Evolutionary conservation across 192 early-diverging fungal species (phyloP), one percentile per base, ranked within the genome.

Genomic region (Phlyctochytrium planicorne): DNA sequence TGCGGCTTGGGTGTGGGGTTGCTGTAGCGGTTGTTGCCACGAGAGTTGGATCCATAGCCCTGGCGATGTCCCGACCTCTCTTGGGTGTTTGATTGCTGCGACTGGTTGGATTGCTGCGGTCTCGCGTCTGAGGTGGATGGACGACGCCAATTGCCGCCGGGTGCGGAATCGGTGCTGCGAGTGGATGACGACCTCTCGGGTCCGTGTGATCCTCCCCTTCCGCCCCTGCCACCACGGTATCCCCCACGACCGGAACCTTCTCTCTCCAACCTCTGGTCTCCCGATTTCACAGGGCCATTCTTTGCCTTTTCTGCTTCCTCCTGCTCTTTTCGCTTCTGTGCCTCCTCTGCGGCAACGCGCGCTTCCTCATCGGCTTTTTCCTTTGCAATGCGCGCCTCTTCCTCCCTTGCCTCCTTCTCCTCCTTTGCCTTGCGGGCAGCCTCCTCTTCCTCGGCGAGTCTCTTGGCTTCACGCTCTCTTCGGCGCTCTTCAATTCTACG

Each of bases 401-500:
- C 65, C 24, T 52, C 40, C n/a, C n/a, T n/a, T 0, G 37, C 33
- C 24, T 70, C 70, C 31, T 69, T 73, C 31, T 66, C 80, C 17
- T 52, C 65, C 53, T 72, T 75, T 12, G 66, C 68, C 37, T 68
- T 65, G 30, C 34, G 53, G 12, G 65, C 74, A 14, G 52, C 76
- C 1, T 33, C 72, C 30, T 78, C 78, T n/a, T 78, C 70, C 24
- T 63, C 60, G 2, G 67, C 70, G 2, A 53, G 32, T 56, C 72
- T 69, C 69, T 84, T 75, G 47, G 73, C 77, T 59, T 85, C 77
- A 33, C 76, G 69, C 50, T 69, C 60, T 32, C 31, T 32, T 30
- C 71, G 78, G 37, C 80, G 67, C 64, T 84, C 85, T 66, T 87
- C 85, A 24, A 84, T 59, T 31, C 76, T 67, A 12, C 74, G 66